Percentiles rank a stretch among this genome's conserved stretches.
phyloP scores from a whole-genome alignment of 2,329 filamentous ascomycete species.

The Ceratocystis eucalypticola region DNA sequence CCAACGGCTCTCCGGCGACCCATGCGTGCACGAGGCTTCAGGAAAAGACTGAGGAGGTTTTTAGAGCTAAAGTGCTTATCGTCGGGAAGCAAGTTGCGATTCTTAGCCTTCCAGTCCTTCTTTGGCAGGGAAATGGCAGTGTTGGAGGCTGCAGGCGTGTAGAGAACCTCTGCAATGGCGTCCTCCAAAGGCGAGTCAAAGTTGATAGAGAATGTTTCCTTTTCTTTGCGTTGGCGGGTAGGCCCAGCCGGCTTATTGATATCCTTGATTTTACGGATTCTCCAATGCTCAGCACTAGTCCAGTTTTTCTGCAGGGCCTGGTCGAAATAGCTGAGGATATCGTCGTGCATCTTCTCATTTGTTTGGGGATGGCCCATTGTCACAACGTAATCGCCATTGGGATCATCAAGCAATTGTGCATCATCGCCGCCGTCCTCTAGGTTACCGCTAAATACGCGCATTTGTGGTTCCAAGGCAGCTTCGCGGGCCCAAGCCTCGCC shows the following conservation, averaged over 20 bases:
- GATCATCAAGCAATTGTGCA: conserved; percentile 40
- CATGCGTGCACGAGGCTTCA: conserved; percentile 85
- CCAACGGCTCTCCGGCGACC: conserved; percentile 41
- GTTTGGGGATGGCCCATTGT: conserved; percentile 53
- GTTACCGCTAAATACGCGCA: conserved; percentile 59
- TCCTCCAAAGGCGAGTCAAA: conserved; percentile 64
- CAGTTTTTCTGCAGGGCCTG: conserved; percentile 94
- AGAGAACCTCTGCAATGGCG: conserved; percentile 59
- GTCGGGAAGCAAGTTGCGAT: conserved; percentile 81
- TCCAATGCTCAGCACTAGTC: conserved; percentile 97
- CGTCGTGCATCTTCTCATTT: conserved; percentile 61
- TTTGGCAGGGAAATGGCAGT: conserved; percentile 75
- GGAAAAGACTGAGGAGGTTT: conserved; percentile 75
- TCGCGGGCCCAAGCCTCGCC: conserved; percentile 92
- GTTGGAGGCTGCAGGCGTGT: conserved; percentile 68
- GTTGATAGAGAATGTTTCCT: conserved; percentile 90
- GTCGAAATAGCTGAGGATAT: conserved; percentile 96
- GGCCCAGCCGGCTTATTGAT: conserved; percentile 48
- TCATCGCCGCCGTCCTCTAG: conserved; percentile 41
- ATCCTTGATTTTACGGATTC: conserved; percentile 84
- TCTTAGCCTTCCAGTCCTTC: conserved; percentile 91
- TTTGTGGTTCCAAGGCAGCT: conserved; percentile 73
- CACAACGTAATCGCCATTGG: conserved; percentile 55
- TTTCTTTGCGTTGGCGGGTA: conserved; percentile 70
- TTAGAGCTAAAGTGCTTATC: conserved; percentile 97